A percentile compares a stretch with the other conserved stretches of the same genome.
Evolutionary conservation across 2,329 filamentous ascomycete genomes (phyloP).

Genomic region (Plectosphaerella sp.): DNA sequence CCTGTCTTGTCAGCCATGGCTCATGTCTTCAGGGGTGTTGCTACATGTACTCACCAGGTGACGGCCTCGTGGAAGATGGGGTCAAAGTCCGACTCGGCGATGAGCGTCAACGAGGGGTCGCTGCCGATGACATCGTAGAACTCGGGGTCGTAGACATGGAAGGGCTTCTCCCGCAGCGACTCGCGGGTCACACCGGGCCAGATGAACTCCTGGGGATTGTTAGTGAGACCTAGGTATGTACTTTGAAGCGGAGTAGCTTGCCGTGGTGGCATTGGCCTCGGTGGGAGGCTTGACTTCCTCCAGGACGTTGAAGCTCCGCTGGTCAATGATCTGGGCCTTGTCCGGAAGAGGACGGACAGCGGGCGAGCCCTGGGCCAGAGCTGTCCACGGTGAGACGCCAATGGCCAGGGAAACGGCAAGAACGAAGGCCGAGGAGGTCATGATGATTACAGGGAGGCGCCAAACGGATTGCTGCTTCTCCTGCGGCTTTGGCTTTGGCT

Average conservation of each 20-base stretch:
- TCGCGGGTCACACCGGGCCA: conserved; percentile 37
- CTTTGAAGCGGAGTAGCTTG: conserved; percentile 14
- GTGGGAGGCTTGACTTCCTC: conserved; percentile 29
- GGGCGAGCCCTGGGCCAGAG: not conserved
- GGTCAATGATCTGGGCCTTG: conserved; percentile 35
- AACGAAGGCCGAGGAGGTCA: not conserved
- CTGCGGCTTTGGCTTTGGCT: too few species aligned
- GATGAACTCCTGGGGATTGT: conserved; percentile 26
- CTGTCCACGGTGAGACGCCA: not conserved
- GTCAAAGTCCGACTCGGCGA: conserved; percentile 37
- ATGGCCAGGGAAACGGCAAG: not conserved
- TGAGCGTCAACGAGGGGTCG: conserved; percentile 43
- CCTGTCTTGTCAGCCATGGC: not conserved
- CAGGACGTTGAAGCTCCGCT: conserved; percentile 38
- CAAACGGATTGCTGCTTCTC: not conserved
- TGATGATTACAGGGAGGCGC: not conserved
- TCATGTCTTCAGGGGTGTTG: too few species aligned
- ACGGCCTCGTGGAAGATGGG: conserved; percentile 53
- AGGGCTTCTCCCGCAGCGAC: conserved; percentile 30
- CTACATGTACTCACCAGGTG: conserved; percentile 37
- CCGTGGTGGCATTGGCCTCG: conserved; percentile 29
- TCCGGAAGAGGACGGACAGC: conserved; percentile 1
- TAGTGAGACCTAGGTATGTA: not conserved
- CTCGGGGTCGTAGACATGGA: conserved; percentile 43
- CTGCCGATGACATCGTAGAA: conserved; percentile 46